Evolutionary conservation across 768 basidiomycete species (phyloP), one percentile per base, ranked within the genome.

Genomic region (Mycena chlorophos): DNA sequence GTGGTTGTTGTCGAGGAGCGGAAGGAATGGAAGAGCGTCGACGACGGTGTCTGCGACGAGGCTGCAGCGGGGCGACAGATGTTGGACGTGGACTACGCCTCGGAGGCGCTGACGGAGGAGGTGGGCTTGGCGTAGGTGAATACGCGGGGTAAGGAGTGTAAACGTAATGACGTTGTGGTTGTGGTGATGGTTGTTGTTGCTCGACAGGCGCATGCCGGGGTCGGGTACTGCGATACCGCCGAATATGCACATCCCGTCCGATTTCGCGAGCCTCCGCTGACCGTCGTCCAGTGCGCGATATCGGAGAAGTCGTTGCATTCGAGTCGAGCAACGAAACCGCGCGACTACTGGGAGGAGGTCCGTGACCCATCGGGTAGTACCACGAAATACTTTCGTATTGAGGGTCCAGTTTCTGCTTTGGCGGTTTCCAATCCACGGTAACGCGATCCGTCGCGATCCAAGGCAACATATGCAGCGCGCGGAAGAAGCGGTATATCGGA

Each of bases 391-490:
- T 47, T 2, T 4, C 3, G 39, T 14, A n/a, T 29, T 23, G 12
- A 8, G 26, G 22, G 12, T 25, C 37, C 13, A 54, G 6, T 34
- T 50, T 55, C 1, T 10, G 0, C 30, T 48, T 52, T 5, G 62
- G 62, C 1, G 34, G 34, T 42, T 13, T 30, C 28, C 57, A 63
- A 52, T 63, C 62, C 17, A 29, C 51, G 3, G 60, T 61, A 27
- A 61, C 4, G 8, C 62, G 53, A 14, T 63, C 51, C 25, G 62
- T 29, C 10, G 62, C 56, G 39, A 61, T 54, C 62, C 62, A 63
- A n/a, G 62, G 62, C 8, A 63, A 38, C 22, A 55, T 5, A 14
- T 61, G 56, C 12, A 63, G 59, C 25, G 55, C 54, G 13, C 51
- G 38, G 51, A 61, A 53, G 54, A 63, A 63, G 8, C 59, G 56